These are phyloP conservation scores for Moesziomyces sp. DNA, from an alignment of 1,284 basidiomycete species.

Conservation along the genomic window DNA sequence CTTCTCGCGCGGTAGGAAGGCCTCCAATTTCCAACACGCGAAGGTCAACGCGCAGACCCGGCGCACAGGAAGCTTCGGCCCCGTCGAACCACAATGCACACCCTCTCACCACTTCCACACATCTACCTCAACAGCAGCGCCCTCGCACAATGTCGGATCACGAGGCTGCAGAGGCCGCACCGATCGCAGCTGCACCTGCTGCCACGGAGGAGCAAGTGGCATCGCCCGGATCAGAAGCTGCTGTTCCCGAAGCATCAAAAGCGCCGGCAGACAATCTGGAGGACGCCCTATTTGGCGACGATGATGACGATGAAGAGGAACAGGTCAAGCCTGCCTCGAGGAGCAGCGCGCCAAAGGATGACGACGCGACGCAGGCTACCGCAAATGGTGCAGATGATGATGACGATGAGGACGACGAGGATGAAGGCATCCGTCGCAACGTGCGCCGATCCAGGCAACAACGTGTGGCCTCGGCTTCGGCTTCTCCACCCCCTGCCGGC, in stretches of 20 bases:
- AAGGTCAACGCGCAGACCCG: slow-evolving; percentile 47
- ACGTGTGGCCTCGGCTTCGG: slow-evolving; percentile 35
- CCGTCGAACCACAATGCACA: slow-evolving; percentile 8
- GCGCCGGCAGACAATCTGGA: slow-evolving; percentile 22
- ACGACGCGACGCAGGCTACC: not conserved
- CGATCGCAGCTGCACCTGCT: slow-evolving; percentile 2
- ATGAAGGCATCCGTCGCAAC: slow-evolving; percentile 33
- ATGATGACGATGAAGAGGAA: slow-evolving; percentile 46
- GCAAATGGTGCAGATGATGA: slow-evolving; percentile 8
- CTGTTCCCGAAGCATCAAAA: slow-evolving; percentile 5
- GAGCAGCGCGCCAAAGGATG: slow-evolving; percentile 5
- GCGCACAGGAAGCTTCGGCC: slow-evolving; percentile 41
- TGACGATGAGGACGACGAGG: slow-evolving; percentile 46
- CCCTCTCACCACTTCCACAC: slow-evolving; percentile 3
- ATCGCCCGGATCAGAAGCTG: slow-evolving; percentile 4
- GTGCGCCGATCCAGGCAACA: slow-evolving; percentile 38
- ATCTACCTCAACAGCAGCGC: not conserved
- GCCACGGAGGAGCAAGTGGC: slow-evolving; percentile 16
- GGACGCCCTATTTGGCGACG: slow-evolving; percentile 53
- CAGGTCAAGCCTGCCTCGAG: slow-evolving; percentile 15
- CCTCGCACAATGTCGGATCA: slow-evolving; percentile 38
- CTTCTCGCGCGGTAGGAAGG: slow-evolving; percentile 40
- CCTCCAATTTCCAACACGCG: not conserved
- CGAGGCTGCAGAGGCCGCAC: slow-evolving; percentile 11
- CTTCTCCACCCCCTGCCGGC: slow-evolving; percentile 34